These are phyloP conservation scores for Penicillium frequentans DNA, from an alignment of 2,329 filamentous ascomycete genomes.

Conservation along the genomic window DNA sequence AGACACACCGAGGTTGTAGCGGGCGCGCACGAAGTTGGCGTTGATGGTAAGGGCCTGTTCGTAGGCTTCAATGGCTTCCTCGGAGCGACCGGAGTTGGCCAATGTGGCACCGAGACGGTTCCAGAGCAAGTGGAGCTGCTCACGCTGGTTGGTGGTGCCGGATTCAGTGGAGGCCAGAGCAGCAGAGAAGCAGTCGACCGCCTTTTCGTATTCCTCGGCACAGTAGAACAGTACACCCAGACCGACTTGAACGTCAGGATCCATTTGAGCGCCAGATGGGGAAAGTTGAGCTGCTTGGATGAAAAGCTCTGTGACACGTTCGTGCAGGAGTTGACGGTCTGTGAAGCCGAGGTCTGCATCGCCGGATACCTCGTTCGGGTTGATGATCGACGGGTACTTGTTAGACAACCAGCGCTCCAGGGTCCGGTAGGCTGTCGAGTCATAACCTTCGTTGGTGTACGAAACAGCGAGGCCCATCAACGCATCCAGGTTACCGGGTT, in stretches of 20 bases:
- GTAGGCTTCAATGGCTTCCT: conserved; percentile 96
- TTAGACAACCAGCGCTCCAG: conserved; percentile 95
- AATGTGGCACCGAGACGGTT: conserved; percentile 94
- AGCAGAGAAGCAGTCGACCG: conserved; percentile 95
- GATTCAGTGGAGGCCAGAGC: conserved; percentile 83
- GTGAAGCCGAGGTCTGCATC: conserved; percentile 90
- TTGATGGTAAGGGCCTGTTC: conserved; percentile 86
- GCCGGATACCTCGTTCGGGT: conserved; percentile 69
- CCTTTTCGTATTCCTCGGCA: conserved; percentile 96
- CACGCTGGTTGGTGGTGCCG: conserved; percentile 78
- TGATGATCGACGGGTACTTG: conserved; percentile 83
- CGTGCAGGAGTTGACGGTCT: conserved; percentile 83
- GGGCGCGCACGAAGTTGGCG: conserved; percentile 93
- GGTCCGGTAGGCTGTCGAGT: conserved; percentile 93
- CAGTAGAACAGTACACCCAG: conserved; percentile 97
- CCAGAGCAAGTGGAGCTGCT: conserved; percentile 92
- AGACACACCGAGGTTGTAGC: conserved; percentile 93
- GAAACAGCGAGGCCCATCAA: conserved; percentile 95
- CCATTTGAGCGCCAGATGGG: conserved; percentile 91
- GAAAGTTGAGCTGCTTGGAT: conserved; percentile 90
- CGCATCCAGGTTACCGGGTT: conserved; percentile 81
- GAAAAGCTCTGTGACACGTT: conserved; percentile 86
- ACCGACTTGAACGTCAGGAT: conserved; percentile 96
- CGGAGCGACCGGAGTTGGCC: conserved; percentile 87
- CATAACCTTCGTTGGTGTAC: conserved; percentile 98